Percentiles rank a stretch among this genome's conserved stretches.
phyloP scores from a whole-genome alignment of 768 basidiomycete genomes.

The Sporobolomyces roseus region DNA sequence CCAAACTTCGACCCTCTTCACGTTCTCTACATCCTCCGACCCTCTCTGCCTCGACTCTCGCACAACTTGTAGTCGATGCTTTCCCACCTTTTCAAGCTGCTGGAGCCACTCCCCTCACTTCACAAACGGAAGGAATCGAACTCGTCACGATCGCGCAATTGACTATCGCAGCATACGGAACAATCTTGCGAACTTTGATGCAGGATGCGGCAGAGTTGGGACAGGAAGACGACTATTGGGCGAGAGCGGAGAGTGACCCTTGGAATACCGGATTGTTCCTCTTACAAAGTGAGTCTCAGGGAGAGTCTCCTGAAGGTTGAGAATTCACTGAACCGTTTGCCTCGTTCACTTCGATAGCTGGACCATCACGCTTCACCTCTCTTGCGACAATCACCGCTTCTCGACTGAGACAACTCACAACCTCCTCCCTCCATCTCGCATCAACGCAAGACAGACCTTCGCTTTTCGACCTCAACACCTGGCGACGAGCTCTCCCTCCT shows the following conservation, averaged over 20 bases:
- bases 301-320: neutral
- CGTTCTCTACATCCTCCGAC: neutral
- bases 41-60: slow-evolving; percentile 11
- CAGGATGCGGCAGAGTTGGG: slow-evolving; percentile 67
- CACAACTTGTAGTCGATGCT: slow-evolving; percentile 10
- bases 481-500: slow-evolving; percentile 52
- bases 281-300: slow-evolving; percentile 64
- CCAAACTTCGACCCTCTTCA: slow-evolving; percentile 3
- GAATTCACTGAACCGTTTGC: neutral
- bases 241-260: slow-evolving; percentile 62
- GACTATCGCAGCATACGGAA: slow-evolving; percentile 12
- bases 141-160: slow-evolving; percentile 34
- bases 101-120: neutral
- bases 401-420: slow-evolving; percentile 50
- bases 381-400: slow-evolving; percentile 39
- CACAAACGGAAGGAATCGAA: slow-evolving; percentile 24
- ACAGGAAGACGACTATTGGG: slow-evolving; percentile 81
- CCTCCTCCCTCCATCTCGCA: slow-evolving; percentile 55
- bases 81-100: slow-evolving; percentile 35
- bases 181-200: slow-evolving; percentile 52
- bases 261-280: slow-evolving; percentile 62
- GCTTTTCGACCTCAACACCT: slow-evolving; percentile 54
- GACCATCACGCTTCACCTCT: slow-evolving; percentile 53
- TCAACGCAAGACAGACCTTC: slow-evolving; percentile 48
- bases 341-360: slow-evolving; percentile 50